Evolutionary conservation across 108 stramenopile species (phyloP).

Genomic region (Pseudonitzschia delicatissima): DNA sequence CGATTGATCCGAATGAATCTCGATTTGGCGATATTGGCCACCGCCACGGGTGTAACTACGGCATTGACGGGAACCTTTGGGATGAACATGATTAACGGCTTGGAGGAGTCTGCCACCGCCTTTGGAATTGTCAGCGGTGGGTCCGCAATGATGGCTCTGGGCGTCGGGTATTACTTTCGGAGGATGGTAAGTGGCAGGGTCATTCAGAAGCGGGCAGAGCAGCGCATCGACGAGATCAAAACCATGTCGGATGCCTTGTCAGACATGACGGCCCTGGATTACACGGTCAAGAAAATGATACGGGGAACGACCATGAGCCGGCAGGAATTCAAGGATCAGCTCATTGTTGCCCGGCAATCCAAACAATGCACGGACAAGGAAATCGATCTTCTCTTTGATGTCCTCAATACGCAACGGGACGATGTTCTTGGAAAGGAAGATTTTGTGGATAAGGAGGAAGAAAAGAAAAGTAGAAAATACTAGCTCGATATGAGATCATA

Average conservation of each 20-base stretch:
- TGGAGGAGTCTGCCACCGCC: conserved; percentile 57
- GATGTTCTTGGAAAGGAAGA: conserved; percentile 28
- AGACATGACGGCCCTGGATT: conserved; percentile 60
- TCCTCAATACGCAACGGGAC: conserved; percentile 42
- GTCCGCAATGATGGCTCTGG: conserved; percentile 18
- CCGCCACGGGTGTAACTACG: conserved; percentile 56
- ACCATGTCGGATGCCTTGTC: conserved; percentile 48
- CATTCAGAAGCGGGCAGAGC: conserved; percentile 38
- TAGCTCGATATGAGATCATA: too few relatives aligned
- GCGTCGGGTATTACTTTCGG: conserved; percentile 27
- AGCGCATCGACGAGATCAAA: conserved; percentile 52
- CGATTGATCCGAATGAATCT: conserved; percentile 86
- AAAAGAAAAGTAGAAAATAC: too few relatives aligned
- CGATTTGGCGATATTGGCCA: conserved; percentile 60
- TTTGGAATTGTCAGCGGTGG: conserved; percentile 50
- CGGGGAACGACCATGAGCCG: conserved; percentile 21
- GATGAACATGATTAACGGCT: conserved; percentile 85
- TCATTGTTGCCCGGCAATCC: conserved; percentile 26
- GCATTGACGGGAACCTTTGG: conserved; percentile 86
- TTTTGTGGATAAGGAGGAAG: conserved; percentile 12
- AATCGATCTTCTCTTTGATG: conserved; percentile 45
- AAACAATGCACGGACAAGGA: conserved; percentile 31
- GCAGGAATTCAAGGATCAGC: conserved; percentile 22
- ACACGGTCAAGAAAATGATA: conserved; percentile 37
- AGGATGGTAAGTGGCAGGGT: conserved; percentile 39